Evolutionary conservation across 2,329 filamentous ascomycete species (phyloP).

Genomic region (Leptographium flavum): DNA sequence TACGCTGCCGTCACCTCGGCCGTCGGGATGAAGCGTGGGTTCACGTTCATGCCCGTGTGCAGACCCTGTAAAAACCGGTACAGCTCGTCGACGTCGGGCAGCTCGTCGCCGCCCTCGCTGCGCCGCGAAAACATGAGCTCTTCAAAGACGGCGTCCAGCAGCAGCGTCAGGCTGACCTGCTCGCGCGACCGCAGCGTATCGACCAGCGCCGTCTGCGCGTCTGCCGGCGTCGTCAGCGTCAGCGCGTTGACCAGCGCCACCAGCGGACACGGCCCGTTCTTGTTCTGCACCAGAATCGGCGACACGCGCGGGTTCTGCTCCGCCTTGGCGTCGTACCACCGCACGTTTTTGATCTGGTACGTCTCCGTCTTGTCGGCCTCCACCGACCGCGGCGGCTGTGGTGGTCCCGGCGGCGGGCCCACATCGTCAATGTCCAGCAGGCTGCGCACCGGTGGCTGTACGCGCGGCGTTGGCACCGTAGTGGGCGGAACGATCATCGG

Average conservation of each 20-base stretch:
- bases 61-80: constrained; percentile 78
- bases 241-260: constrained; percentile 89
- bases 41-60: constrained; percentile 96
- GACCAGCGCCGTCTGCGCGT: constrained; percentile 54
- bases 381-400: constrained; percentile 25
- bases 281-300: constrained; percentile 82
- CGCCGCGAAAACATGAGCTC: constrained; percentile 72
- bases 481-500: no score
- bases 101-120: constrained; percentile 42
- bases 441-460: constrained; percentile 9
- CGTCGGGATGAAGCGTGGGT: constrained; percentile 67
- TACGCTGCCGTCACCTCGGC: constrained; percentile 30
- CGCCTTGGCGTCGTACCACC: constrained; percentile 57
- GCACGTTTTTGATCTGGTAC: constrained; percentile 85
- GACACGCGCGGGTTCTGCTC: constrained; percentile 55
- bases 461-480: constrained; percentile 6
- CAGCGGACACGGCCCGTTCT: constrained; percentile 86
- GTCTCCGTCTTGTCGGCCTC: constrained; percentile 50
- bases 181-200: constrained; percentile 68
- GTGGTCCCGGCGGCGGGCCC: constrained; percentile 6
- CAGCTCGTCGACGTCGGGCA: constrained; percentile 80
- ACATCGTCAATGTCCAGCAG: constrained; percentile 12
- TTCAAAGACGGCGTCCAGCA: constrained; percentile 84
- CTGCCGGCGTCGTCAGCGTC: constrained; percentile 62
- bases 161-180: constrained; percentile 70